Evolutionary conservation across 148 eudicot species (phyloP), one percentile per base, ranked within the genome.

Genomic region (Vaccinium macrocarpon): DNA sequence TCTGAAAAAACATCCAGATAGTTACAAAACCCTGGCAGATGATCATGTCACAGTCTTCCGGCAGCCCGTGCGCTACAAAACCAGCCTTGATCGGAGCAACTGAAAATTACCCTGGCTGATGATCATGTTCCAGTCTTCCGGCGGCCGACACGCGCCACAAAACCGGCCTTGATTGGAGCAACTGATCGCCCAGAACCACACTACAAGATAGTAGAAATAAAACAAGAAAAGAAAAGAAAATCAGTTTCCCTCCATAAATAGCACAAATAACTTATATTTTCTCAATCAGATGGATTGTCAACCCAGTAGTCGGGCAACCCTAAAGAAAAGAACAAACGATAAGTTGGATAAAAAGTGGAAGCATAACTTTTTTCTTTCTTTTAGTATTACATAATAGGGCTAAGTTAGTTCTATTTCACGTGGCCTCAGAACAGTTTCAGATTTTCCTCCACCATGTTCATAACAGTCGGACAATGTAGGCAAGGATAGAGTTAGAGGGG

Each of bases 161-260:
- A 88, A 73, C 92, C 93, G 38, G 92, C 90, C 84, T 90, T 89
- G 86, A 90, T 90, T 21, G 90, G 93, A 82, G 92, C 92, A 55
- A 95, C 93, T 16, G 94, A 91, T 72, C 90, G 83, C 81, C 90
- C 98, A 72, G 92, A 91, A 49, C 94, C 94, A 81, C 98, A 92
- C 97, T 93, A 77, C 88, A 87, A 48, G 13, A 77, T 23, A 87
- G 49, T 11, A 49, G 6, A 76, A 49, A 76, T 0, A 49, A 12
- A 76, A 50, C 10, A n/a, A 75, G 4, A 9, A 42, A 42, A 42
- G 46, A 42, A 49, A 50, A 76, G 12, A 0, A 29, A 70, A 38
- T 70, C 46, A 32, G 0, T 70, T 32, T 29, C 19, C 75, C 75
- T 27, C 46, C 18, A 29, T 18, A 68, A 12, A 48, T 35, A 18